Evolutionary conservation across 352 stramenopile species (phyloP), one percentile per base, ranked within the genome.

Genomic region (Phytophthora pini): DNA sequence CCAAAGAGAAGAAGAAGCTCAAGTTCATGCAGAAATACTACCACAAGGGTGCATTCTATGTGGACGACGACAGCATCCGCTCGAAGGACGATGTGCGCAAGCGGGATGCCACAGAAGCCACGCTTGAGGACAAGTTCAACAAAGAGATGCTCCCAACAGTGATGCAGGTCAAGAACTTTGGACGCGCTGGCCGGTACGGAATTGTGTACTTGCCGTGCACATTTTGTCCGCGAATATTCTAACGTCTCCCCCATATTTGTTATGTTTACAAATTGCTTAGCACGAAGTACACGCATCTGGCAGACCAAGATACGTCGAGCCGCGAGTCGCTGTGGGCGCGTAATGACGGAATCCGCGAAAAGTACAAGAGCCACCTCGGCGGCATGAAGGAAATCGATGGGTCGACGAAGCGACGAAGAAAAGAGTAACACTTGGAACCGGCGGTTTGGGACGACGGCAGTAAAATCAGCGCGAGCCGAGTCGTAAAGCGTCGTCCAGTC

Each of bases 91-190:
- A 98, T 69, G 91, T 99, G 22, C 93, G 96, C 27, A 88, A 91
- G 47, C 89, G 91, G 38, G 97, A 98, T 61, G 92, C 92, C 3
- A 84, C 76, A 7, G 94, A 86, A 1, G 92, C 92, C 10, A 98
- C 94, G 11, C 77, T 97, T 10, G 90, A 97, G 50, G 94, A 98
- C 74, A 98, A 96, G 26, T 92, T 98, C 71, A 94, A 98, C 80
- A 97, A 94, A 63, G 87, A 95, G 63, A 80, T 94, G 65, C 82
- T 99, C 61, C 97, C 97, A 0, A 78, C 94, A 34, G 90, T 99
- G 54, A 98, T 99, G 93, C 95, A 99, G 64, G 96, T 99, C 44
- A 98, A 98, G 70, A 99, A 99, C 60, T 99, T 99, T 81, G 98
- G 98, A 15, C 93, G 95, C 52, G 84, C 91, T 40, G 94, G 97